Evolutionary conservation across 2,329 filamentous ascomycete species (phyloP), one percentile per base, ranked within the genome.

Genomic region (Sporothrix luriei): DNA sequence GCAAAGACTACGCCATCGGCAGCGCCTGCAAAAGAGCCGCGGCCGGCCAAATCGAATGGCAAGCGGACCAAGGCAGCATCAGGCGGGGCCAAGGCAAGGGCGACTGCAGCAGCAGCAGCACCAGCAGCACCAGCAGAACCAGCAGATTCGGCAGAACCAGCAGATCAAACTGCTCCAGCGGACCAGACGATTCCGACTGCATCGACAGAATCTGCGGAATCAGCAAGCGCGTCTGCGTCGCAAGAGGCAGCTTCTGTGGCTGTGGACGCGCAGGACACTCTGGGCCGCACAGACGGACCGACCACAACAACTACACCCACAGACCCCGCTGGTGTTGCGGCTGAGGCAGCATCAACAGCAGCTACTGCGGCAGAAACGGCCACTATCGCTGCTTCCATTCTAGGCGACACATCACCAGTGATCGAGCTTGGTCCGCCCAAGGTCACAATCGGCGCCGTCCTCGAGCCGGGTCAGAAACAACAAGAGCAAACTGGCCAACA

Each of bases 401-500:
- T 66, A 9, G 55, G 29, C 19, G 67, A 38, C 33, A 64, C 57
- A 5, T 62, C 70, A 10, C 68, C 68, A 4, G 72, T 74, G n/a
- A 72, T 71, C 38, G 74, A 73, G 68, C 72, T 74, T 3, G 72
- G 73, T 13, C 72, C 74, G n/a, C 72, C 74, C 13, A 67, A 57
- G 26, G 51, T 65, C 29, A 55, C 70, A 7, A 70, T 71, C 11
- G 69, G 62, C n/a, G 59, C 69, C 4, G 68, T 68, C 3, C 51
- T 68, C 2, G 54, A 57, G 16, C 62, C 62, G 14, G 38, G 33
- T 0, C n/a, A 51, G 10, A 16, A 13, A n/a, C 49, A 62, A 24
- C 38, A 59, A 21, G 16, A 11, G 5, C 49, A 67, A 16, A 4
- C 16, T 3, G 40, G 21, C 13, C 46, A 43, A 7, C 19, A 57